A percentile compares a stretch with the other conserved stretches of the same genome.
phyloP scores from a whole-genome alignment of 176 grass and related monocot genomes.

The Typha latifolia region DNA sequence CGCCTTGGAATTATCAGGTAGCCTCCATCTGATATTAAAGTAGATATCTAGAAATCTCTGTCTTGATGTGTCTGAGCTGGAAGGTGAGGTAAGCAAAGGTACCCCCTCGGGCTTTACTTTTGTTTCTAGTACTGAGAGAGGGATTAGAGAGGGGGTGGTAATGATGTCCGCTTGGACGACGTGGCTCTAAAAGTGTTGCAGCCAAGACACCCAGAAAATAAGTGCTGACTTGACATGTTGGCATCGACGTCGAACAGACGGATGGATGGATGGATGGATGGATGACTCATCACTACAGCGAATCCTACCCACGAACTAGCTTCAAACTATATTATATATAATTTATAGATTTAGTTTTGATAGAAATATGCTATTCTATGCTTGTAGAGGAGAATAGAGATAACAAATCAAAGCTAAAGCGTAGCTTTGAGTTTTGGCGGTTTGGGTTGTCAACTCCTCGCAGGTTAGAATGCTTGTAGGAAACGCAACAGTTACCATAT shows the following conservation, averaged over 20 bases:
- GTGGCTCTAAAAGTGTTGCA: background rate
- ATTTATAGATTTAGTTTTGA: too few species aligned
- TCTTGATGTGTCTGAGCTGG: background rate
- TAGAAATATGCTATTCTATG: background rate
- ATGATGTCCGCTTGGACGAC: background rate
- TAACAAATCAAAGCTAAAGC: background rate
- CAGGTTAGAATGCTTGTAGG: slow-evolving; percentile 11
- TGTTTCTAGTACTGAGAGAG: too few species aligned
- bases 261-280: background rate
- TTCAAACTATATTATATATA: too few species aligned
- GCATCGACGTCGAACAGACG: background rate
- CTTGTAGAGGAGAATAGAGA: background rate
- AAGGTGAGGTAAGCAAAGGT: too few species aligned
- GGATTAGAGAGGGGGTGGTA: background rate
- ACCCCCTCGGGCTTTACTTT: too few species aligned
- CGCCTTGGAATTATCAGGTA: background rate
- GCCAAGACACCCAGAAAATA: background rate
- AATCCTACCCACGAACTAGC: background rate
- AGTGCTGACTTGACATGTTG: background rate
- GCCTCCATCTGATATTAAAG: background rate
- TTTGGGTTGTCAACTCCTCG: slow-evolving; percentile 4
- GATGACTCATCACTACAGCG: background rate
- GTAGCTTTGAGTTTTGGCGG: background rate
- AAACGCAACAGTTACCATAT: background rate
- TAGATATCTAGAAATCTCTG: background rate